Evolutionary conservation across 768 basidiomycete species (phyloP), one percentile per base, ranked within the genome.

Genomic region (Amanita jacksonii): DNA sequence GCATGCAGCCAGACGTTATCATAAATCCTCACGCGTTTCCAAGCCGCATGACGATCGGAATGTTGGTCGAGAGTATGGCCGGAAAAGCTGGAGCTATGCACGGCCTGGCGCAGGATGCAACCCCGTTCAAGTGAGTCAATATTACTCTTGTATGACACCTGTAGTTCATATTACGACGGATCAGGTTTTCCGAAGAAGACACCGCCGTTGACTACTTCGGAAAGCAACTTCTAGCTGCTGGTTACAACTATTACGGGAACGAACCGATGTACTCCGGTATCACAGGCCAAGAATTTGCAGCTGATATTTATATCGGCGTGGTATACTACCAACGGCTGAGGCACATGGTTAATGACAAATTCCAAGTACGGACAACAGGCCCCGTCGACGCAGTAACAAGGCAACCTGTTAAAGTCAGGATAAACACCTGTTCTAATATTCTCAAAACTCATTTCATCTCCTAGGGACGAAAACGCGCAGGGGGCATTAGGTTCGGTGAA

Each of bases 241-340:
- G 96, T 6, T 99, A 97, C 72, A 98, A 97, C 63, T 99, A 97
- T 63, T 88, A 94, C 59, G 96, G 96, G 10, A 97, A 96, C 65
- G 96, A 99, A 62, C 93, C 96, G 4, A 99, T 99, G 96, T 99
- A 99, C 63, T 97, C 94, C 45, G 96, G 96, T 18, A 96, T 99
- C 60, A 98, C 96, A 5, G 96, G 96, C 12, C 78, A 98, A 63
- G 96, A 99, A 65, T 99, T 99, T 62, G 83, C 87, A 32, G 96
- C 96, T 5, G 96, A 99, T 61, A 99, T 99, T 57, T 99, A 98
- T 64, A 77, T 98, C 51, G 96, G 96, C 15, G 84, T 97, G 30
- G 94, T 99, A 45, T 99, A 98, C 67, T 99, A 99, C 63, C 96
- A 99, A 60, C 85, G 96, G 42, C 72, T 99, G 46, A 83, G 96